Evolutionary conservation across 2,329 filamentous ascomycete species (phyloP), one percentile per base, ranked within the genome.

Genomic region (Cryphonectria japonica): DNA sequence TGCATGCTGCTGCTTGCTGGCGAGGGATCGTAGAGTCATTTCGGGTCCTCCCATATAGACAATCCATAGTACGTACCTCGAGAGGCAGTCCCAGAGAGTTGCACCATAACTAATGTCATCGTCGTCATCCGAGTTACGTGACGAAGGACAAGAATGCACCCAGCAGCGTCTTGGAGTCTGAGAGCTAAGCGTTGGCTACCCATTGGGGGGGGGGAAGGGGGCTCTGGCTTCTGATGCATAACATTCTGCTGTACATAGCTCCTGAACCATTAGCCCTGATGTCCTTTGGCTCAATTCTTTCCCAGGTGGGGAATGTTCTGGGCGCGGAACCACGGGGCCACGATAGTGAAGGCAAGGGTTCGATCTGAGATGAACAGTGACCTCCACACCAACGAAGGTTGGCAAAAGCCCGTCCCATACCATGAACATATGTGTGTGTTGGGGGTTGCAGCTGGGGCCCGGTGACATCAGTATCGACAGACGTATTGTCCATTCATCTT

Each of bases 391-490:
- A 16, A 34, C 54, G 29, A 16, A 59, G 11, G 14, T 3, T 59
- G 2, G 26, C 26, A 32, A 32, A n/a, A 29, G n/a, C 11, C 52
- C 52, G 26, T 13, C 32, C 32, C 52, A 16, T 26, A 57, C 52
- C 26, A 26, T 26, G 32, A 29, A 29, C 26, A 29, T 57, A 29
- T 57, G 59, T 26, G 32, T 13, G 32, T 13, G 34, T 62, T 62
- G 34, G 9, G 34, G 7, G 37, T 41, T n/a, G 13, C 19, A n/a
- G 2, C 9, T 13, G 34, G 34, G n/a, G 8, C 22, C 60, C 60
- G 11, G 37, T 62, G 60, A 62, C 60, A 62, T 62, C 60, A 62
- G 37, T 34, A n/a, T 34, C 60, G 37, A n/a, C 60, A 39, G 34
- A 62, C 22, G 22, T 41, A 13, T 19, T 39, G 16, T 32, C 14